These are phyloP conservation scores for Limnanthes douglasii DNA, from an alignment of 345 rosid species.

Conservation along the genomic window DNA sequence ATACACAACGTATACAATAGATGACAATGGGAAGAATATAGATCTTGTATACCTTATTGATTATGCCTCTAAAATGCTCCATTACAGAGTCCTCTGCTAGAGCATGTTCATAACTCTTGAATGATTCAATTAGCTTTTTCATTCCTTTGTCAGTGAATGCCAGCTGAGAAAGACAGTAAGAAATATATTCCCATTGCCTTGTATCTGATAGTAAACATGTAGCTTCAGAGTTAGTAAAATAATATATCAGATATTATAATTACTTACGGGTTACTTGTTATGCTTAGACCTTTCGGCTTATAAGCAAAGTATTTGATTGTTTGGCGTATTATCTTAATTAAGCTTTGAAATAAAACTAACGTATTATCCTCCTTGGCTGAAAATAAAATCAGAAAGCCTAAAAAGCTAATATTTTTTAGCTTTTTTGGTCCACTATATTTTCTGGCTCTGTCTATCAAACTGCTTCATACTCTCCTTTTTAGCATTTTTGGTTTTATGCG, in stretches of 20 bases:
- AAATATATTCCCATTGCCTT: slow-evolving; percentile 81
- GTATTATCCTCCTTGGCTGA: no score
- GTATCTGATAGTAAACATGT: slow-evolving; percentile 41
- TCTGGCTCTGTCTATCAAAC: no score
- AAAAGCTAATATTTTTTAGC: no score
- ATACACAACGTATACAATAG: slow-evolving; percentile 5
- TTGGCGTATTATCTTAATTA: no score
- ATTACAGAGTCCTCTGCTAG: slow-evolving; percentile 70
- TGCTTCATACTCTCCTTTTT: no score
- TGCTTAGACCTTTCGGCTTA: no score
- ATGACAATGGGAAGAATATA: background rate
- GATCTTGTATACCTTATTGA: slow-evolving; percentile 66
- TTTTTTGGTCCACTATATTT: no score
- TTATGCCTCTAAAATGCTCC: slow-evolving; percentile 76
- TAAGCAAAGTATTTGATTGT: background rate
- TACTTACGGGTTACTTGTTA: background rate
- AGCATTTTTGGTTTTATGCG: no score
- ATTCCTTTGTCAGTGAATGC: slow-evolving; percentile 89
- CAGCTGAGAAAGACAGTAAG: slow-evolving; percentile 89
- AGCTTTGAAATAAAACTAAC: no score
- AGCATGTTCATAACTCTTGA: slow-evolving; percentile 73
- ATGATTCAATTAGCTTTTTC: slow-evolving; percentile 77
- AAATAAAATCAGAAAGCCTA: no score
- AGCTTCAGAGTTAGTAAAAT: slow-evolving; percentile 1
- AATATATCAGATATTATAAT: background rate